Evolutionary conservation across 192 early-diverging fungal genomes (phyloP).

Genomic region (Chytriomyces sp.): DNA sequence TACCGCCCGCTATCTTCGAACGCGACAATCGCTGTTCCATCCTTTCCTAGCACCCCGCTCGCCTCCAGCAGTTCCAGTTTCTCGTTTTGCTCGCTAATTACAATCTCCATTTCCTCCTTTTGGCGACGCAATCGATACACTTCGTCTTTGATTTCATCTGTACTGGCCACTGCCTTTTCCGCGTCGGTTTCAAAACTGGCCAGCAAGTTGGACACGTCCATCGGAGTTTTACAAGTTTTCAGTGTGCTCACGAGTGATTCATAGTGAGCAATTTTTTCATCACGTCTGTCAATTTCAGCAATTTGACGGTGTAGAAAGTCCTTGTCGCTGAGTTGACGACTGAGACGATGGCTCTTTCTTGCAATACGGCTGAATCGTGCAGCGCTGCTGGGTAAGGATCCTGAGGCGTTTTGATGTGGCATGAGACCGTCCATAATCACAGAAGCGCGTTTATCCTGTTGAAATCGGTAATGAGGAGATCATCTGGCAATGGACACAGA

Average conservation of each 20-base stretch:
- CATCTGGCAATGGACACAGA: no score
- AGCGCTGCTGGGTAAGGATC: neutral
- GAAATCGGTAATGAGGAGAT: neutral
- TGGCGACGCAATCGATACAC: slow-evolving; percentile 46
- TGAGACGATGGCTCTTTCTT: slow-evolving; percentile 25
- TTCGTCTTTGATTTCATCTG: slow-evolving; percentile 47
- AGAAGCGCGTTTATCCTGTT: slow-evolving; percentile 36
- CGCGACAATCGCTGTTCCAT: neutral
- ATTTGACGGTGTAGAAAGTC: slow-evolving; percentile 54
- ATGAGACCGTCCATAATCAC: slow-evolving; percentile 55
- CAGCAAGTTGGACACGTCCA: slow-evolving; percentile 35
- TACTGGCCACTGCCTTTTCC: slow-evolving; percentile 38
- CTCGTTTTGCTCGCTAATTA: slow-evolving; percentile 51
- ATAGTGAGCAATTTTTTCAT: slow-evolving; percentile 50
- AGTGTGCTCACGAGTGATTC: slow-evolving; percentile 48
- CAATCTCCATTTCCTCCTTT: slow-evolving; percentile 61
- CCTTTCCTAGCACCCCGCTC: slow-evolving; percentile 1
- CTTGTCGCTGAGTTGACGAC: slow-evolving; percentile 34
- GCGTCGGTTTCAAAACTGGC: slow-evolving; percentile 39
- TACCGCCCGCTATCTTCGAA: slow-evolving; percentile 33
- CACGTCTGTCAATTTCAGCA: slow-evolving; percentile 52
- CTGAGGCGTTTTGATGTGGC: slow-evolving; percentile 16
- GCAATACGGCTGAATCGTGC: slow-evolving; percentile 6
- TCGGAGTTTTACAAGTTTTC: slow-evolving; percentile 35
- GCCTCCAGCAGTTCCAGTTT: slow-evolving; percentile 51